phyloP scores from a whole-genome alignment of 352 stramenopile species.

The Globisporangium okanoganense region DNA sequence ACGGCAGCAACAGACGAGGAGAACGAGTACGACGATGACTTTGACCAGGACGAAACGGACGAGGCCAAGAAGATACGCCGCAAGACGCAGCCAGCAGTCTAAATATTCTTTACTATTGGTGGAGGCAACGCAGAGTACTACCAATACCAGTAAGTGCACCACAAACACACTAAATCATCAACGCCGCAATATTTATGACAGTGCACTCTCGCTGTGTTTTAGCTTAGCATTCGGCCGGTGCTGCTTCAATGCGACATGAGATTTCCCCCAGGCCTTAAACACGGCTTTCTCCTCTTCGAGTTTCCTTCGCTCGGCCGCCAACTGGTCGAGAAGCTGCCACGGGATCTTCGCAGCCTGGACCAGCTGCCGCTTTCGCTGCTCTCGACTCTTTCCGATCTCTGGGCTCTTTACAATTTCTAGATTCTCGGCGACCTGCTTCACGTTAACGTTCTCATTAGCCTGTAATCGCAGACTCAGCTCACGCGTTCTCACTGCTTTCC shows the following conservation, averaged over 20 bases:
- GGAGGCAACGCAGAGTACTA: neutral
- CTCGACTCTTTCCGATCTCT: conserved; percentile 4
- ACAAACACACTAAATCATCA: neutral
- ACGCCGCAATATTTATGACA: conserved; percentile 3
- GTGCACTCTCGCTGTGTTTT: neutral
- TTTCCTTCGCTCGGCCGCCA: conserved; percentile 40
- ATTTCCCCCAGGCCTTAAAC: conserved; percentile 52
- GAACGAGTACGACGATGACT: conserved; percentile 49
- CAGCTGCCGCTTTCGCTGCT: conserved; percentile 29
- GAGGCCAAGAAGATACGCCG: conserved; percentile 8
- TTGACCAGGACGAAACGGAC: conserved; percentile 21
- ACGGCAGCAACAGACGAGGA: conserved; percentile 17
- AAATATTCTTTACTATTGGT: neutral
- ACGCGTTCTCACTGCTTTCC: neutral
- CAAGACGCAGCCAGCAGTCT: conserved; percentile 8
- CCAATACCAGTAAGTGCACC: too few species aligned
- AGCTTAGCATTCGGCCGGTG: neutral
- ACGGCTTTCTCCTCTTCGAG: conserved; percentile 55
- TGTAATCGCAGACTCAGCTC: neutral
- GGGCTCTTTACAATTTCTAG: neutral
- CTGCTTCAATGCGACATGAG: conserved; percentile 6
- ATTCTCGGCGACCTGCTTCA: conserved; percentile 4
- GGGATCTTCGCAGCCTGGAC: conserved; percentile 51
- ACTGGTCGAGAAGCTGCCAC: conserved; percentile 66
- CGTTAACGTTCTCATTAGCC: neutral